These are phyloP conservation scores for Chenopodium formosanum DNA, from an alignment of 148 eudicot species.

Conservation along the genomic window DNA sequence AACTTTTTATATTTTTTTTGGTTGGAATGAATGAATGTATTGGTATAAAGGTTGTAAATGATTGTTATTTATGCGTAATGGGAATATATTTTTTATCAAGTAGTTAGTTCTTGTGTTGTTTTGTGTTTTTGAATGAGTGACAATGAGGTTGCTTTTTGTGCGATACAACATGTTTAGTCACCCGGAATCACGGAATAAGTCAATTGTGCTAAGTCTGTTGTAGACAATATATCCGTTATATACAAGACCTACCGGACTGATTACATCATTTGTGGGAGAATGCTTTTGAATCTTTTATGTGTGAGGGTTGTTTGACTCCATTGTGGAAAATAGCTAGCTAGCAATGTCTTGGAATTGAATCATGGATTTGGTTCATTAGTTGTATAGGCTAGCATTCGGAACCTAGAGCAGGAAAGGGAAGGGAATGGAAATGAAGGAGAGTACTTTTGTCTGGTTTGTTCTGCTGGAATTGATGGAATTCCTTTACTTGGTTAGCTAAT, in stretches of 20 bases:
- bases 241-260: background rate
- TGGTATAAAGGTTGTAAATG: constrained; percentile 27
- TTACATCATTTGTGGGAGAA: background rate
- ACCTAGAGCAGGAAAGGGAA: background rate
- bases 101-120: background rate
- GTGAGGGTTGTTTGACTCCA: background rate
- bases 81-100: background rate
- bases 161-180: background rate
- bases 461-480: background rate
- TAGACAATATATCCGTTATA: too few species aligned
- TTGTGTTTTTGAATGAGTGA: background rate
- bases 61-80: constrained; percentile 15
- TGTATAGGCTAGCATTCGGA: background rate
- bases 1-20: background rate
- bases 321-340: background rate
- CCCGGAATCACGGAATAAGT: too few species aligned
- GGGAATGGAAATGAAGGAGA: background rate
- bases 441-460: background rate
- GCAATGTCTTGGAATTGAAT: background rate
- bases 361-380: background rate
- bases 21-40: constrained; percentile 8
- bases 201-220: too few species aligned
- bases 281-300: background rate
- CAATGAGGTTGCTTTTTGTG: background rate
- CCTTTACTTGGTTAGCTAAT: background rate